Percentiles rank a stretch among this genome's conserved stretches.
phyloP scores from a whole-genome alignment of 495 filamentous ascomycete species.

The Glarea lozoyensis region DNA sequence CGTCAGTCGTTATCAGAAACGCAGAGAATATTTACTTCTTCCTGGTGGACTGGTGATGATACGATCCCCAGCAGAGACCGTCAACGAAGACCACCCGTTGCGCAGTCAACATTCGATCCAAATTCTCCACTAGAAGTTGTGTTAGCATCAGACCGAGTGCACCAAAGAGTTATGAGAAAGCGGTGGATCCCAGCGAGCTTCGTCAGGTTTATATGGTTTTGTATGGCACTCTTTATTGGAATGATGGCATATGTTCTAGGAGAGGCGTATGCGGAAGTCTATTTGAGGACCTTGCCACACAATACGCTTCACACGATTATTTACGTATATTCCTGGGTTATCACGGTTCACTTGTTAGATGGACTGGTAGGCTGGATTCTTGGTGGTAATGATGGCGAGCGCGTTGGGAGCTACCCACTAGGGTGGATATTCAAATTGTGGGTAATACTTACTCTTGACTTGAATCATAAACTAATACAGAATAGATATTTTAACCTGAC shows the following conservation, averaged over 20 bases:
- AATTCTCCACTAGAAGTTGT: constrained; percentile 17
- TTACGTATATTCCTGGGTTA: constrained; percentile 59
- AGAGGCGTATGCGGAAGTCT: constrained; percentile 58
- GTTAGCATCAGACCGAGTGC: constrained; percentile 9
- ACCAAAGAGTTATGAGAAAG: constrained; percentile 17
- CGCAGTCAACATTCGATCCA: constrained; percentile 17
- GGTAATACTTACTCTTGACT: constrained; percentile 10
- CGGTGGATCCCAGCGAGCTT: constrained; percentile 51
- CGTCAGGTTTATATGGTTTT: constrained; percentile 59
- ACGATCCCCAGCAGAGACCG: constrained; percentile 12
- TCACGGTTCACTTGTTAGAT: constrained; percentile 52
- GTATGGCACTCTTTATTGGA: constrained; percentile 47
- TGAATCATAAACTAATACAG: constrained; percentile 9
- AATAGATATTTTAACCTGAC: constrained; percentile 52
- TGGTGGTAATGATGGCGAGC: constrained; percentile 45
- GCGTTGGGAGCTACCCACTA: constrained; percentile 53
- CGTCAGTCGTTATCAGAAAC: constrained; percentile 49
- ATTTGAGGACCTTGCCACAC: constrained; percentile 54
- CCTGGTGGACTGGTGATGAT: constrained; percentile 45
- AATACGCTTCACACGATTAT: constrained; percentile 53
- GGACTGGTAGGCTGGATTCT: constrained; percentile 53
- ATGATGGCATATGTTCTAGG: constrained; percentile 52
- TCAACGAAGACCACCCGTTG: constrained; percentile 21
- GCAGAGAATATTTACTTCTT: constrained; percentile 52
- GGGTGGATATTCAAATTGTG: constrained; percentile 58